A percentile compares a stretch with the other conserved stretches of the same genome.
Evolutionary conservation across 306 rosid genomes (phyloP).

Genomic region (Carpinus viminea): DNA sequence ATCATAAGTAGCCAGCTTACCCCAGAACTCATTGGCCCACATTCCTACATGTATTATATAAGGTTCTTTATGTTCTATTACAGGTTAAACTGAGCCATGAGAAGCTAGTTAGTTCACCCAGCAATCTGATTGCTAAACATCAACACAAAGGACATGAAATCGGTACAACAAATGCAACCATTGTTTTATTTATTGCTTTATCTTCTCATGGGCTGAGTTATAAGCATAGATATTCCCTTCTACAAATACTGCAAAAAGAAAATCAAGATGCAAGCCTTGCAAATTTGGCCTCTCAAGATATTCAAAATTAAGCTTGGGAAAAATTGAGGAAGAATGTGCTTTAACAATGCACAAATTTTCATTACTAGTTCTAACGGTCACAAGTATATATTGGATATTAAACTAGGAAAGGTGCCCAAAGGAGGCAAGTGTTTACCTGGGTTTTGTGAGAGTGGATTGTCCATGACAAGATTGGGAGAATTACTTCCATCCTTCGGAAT

Average conservation of each 20-base stretch:
- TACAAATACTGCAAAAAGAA: neutral
- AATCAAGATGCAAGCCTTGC: neutral
- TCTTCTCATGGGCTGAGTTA: slow-evolving; percentile 12
- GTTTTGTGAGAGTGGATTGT: slow-evolving; percentile 94
- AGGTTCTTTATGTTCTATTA: neutral
- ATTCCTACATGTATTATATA: neutral
- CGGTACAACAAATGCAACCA: neutral
- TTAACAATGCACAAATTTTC: slow-evolving; percentile 11
- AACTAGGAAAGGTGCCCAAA: neutral
- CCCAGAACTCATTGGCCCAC: neutral
- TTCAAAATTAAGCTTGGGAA: slow-evolving; percentile 4
- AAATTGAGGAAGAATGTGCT: slow-evolving; percentile 5
- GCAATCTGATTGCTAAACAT: slow-evolving; percentile 8
- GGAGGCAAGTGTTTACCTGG: slow-evolving; percentile 62
- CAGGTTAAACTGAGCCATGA: neutral
- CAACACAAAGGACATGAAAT: neutral
- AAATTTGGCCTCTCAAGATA: slow-evolving; percentile 9
- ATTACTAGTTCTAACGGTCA: slow-evolving; percentile 4
- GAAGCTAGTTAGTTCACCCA: neutral
- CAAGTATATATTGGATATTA: neutral
- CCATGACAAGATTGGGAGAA: slow-evolving; percentile 68
- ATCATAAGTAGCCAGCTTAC: neutral
- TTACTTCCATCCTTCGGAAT: slow-evolving; percentile 61
- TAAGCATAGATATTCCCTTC: neutral
- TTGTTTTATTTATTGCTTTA: slow-evolving; percentile 17